Evolutionary conservation across 805 yeast species (phyloP).

Genomic region (Blastobotrys robertii): DNA sequence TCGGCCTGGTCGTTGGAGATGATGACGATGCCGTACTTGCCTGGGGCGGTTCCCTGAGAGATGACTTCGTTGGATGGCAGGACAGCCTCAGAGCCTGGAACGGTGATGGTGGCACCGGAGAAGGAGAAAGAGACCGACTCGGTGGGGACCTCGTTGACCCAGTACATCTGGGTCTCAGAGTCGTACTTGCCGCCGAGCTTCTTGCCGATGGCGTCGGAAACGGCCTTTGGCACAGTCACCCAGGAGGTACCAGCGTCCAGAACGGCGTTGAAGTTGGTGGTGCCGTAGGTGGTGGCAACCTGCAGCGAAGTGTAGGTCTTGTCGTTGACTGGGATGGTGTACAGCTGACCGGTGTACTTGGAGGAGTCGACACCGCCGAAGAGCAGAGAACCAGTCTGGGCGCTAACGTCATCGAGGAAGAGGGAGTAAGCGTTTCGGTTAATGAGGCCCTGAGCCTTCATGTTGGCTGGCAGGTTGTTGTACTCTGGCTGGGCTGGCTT

Average conservation of each 20-base stretch:
- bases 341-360: constrained; percentile 32
- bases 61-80: constrained; percentile 9
- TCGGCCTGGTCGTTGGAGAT: constrained; percentile 12
- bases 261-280: constrained; percentile 28
- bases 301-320: constrained; percentile 17
- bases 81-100: constrained; percentile 18
- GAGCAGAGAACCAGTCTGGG: constrained; percentile 29
- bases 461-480: constrained; percentile 25
- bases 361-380: constrained; percentile 38
- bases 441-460: constrained; percentile 34
- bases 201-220: constrained; percentile 26
- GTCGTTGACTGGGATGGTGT: constrained; percentile 7
- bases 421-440: constrained; percentile 36
- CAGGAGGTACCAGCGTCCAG: constrained; percentile 50
- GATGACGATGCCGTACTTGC: constrained; percentile 10
- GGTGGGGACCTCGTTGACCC: constrained; percentile 5
- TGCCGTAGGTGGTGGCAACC: constrained; percentile 17
- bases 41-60: constrained; percentile 2
- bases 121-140: constrained; percentile 6
- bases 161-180: constrained; percentile 25
- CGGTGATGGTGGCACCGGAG: constrained; percentile 13
- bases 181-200: constrained; percentile 28
- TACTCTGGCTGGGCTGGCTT: constrained; percentile 16
- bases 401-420: constrained; percentile 31
- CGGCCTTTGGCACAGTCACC: constrained; percentile 35